Evolutionary conservation across 2,329 filamentous ascomycete species (phyloP).

Genomic region (Cladosporium sp.): DNA sequence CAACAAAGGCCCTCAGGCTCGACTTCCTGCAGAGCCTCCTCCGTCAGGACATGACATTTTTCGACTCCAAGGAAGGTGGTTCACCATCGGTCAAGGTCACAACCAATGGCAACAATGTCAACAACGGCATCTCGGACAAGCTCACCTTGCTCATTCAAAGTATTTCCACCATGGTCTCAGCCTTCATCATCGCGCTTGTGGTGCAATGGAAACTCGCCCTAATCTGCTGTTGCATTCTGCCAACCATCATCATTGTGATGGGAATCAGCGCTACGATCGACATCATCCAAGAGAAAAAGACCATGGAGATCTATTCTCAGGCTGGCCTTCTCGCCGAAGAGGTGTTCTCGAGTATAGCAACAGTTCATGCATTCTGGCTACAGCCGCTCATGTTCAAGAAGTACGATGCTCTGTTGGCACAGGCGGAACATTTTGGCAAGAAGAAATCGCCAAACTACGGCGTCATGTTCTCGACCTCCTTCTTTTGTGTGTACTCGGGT

Average conservation of each 20-base stretch:
- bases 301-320: slow-evolving; percentile 36
- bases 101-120: slow-evolving; percentile 37
- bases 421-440: slow-evolving; percentile 41
- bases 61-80: slow-evolving; percentile 55
- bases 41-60: slow-evolving; percentile 60
- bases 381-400: slow-evolving; percentile 38
- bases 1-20: slow-evolving; percentile 49
- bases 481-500: slow-evolving; percentile 38
- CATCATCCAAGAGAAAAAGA: slow-evolving; percentile 10
- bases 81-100: slow-evolving; percentile 61
- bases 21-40: slow-evolving; percentile 62
- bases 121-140: slow-evolving; percentile 39
- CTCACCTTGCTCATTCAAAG: slow-evolving; percentile 31
- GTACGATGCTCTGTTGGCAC: slow-evolving; percentile 40
- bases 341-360: slow-evolving; percentile 46
- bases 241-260: slow-evolving; percentile 36
- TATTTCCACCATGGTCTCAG: slow-evolving; percentile 35
- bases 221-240: slow-evolving; percentile 45
- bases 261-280: slow-evolving; percentile 27
- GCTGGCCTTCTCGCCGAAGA: slow-evolving; percentile 48
- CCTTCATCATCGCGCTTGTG: slow-evolving; percentile 38
- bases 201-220: slow-evolving; percentile 42
- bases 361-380: slow-evolving; percentile 47
- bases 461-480: slow-evolving; percentile 39
- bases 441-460: slow-evolving; percentile 42